Conservation (phyloP, 176 grass and related monocot species). For the Paspalum notatum region DNA sequence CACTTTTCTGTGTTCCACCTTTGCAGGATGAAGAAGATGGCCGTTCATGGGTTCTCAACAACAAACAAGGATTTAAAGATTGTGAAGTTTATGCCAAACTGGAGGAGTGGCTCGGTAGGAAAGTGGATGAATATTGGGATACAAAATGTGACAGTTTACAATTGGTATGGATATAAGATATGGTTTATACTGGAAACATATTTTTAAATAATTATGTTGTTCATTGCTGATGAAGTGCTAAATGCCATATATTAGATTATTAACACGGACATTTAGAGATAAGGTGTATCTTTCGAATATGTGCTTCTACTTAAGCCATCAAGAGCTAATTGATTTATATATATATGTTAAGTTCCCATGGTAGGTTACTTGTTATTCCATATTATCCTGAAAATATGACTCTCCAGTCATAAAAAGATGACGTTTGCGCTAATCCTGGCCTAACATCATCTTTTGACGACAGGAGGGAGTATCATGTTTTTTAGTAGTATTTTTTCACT, state of each 20-base stretch:
- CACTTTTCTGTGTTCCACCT: neutral
- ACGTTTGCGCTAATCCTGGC: no score
- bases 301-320: neutral
- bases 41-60: constrained; percentile 78
- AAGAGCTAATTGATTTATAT: neutral
- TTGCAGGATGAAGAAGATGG: constrained; percentile 80
- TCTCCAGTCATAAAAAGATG: neutral
- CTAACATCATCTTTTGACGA: no score
- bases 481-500: constrained; percentile 20
- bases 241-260: no score
- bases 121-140: constrained; percentile 73
- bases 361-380: neutral
- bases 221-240: constrained; percentile 11
- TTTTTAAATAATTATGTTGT: neutral
- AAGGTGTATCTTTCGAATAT: no score
- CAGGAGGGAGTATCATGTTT: neutral
- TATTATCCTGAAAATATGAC: constrained; percentile 18
- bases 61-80: constrained; percentile 92
- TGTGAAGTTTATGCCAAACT: constrained; percentile 80
- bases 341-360: neutral
- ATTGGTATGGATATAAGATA: constrained; percentile 53
- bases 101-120: constrained; percentile 76
- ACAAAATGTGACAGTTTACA: constrained; percentile 65
- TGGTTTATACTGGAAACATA: neutral
- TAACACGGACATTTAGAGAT: no score